Evolutionary conservation across 495 filamentous ascomycete species (phyloP), one percentile per base, ranked within the genome.

Genomic region (Aspergillus panamensis): DNA sequence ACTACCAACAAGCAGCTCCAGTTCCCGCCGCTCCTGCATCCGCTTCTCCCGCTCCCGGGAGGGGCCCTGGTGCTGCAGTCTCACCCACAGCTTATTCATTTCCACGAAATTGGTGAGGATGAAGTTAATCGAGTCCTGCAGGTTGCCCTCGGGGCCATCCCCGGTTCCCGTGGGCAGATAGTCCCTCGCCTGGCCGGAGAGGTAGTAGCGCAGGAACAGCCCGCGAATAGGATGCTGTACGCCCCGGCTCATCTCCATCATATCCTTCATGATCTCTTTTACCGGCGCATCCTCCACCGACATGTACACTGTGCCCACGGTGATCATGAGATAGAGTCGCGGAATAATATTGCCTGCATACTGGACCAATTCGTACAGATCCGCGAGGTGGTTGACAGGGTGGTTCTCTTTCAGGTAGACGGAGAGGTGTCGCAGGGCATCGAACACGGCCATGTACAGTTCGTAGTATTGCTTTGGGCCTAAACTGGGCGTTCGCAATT

Each of bases 171-270:
- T 80, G 8, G 93, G 93, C 21, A 97, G 80, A 67, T 83, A 86
- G 72, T 97, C 93, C 56, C 93, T 80, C 8, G 93, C 94, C 76
- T 97, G 93, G 16, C 92, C 92, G 31, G 90, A 91, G 31, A 97
- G 82, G 64, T 96, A 98, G 73, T 97, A 98, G 69, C 94, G 84
- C 60, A 98, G 75, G 71, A 98, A 98, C 39, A 98, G 77, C 3
- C 94, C 94, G 48, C 94, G 88, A 48, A 96, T 90, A 2, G 94
- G 94, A 67, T 98, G 95, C 67, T 98, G 94, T 30, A 98, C 91
- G 48, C 94, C 94, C 60, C 94, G 84, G 72, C 90, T 96, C 94
- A 98, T 98, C 75, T 98, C 94, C 94, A 98, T 98, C 94, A 98
- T 98, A 69, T 98, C 94, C 73, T 98, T 98, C 94, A 98, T 98